Percentiles rank a stretch among this genome's conserved stretches.
phyloP scores from a whole-genome alignment of 2,329 filamentous ascomycete genomes.

The Cercospora sp. region DNA sequence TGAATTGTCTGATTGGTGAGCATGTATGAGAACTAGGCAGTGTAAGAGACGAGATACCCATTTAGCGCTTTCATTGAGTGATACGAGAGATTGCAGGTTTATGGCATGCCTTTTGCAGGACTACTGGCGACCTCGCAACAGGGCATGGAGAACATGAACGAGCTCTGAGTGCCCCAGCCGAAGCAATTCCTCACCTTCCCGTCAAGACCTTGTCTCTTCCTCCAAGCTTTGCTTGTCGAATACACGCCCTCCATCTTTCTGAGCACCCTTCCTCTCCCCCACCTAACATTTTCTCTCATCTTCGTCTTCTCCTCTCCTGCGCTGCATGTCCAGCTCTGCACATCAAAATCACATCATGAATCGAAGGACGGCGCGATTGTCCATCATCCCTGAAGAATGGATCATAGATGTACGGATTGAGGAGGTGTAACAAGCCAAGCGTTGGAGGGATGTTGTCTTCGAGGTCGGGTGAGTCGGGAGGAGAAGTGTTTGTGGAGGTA shows the following conservation, averaged over 20 bases:
- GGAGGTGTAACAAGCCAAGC: background rate
- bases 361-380: background rate
- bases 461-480: background rate
- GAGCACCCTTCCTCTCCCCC: too few species aligned
- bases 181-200: background rate
- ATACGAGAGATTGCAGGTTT: background rate
- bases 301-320: background rate
- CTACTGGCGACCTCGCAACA: background rate
- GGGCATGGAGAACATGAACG: background rate
- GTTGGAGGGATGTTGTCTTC: background rate
- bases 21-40: background rate
- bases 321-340: background rate
- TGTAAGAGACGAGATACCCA: constrained; percentile 2
- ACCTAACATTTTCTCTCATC: background rate
- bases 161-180: background rate
- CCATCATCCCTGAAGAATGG: background rate
- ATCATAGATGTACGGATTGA: background rate
- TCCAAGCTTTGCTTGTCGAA: too few species aligned
- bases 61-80: background rate
- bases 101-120: background rate
- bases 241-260: too few species aligned
- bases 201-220: background rate
- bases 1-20: background rate
- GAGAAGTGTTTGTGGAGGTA: background rate
- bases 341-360: background rate